Conservation (phyloP, 208 protist species). For the Wallacemonas rigidus region DNA sequence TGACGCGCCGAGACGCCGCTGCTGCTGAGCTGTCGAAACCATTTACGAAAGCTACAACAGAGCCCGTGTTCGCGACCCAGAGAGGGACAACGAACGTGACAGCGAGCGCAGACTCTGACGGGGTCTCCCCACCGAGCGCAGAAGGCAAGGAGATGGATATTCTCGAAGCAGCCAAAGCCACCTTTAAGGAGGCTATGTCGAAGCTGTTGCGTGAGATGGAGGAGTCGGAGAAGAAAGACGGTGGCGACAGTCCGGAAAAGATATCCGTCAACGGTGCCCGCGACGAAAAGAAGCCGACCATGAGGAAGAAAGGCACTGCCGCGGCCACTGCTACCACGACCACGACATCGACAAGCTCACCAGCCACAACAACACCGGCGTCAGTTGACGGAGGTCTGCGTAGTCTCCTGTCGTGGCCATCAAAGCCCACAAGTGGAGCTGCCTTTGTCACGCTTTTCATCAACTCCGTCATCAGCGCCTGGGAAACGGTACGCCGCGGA, state of each 20-base stretch:
- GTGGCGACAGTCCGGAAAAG: constrained; percentile 4
- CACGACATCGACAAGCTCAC: background rate
- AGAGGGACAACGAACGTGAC: background rate
- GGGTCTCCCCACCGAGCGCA: background rate
- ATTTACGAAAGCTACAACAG: constrained; percentile 6
- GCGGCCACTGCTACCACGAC: background rate
- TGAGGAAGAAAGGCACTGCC: background rate
- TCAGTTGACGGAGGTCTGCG: background rate
- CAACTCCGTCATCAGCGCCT: constrained; percentile 41
- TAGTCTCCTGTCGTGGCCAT: background rate
- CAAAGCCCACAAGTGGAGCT: constrained; percentile 12
- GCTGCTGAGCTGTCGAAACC: constrained; percentile 23
- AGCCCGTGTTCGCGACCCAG: background rate
- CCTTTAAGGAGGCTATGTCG: constrained; percentile 20
- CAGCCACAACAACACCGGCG: background rate
- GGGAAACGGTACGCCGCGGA: constrained; percentile 50
- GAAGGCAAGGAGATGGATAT: constrained; percentile 2
- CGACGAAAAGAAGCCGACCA: constrained; percentile 1
- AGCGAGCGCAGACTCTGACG: background rate
- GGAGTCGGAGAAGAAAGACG: background rate
- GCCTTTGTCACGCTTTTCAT: constrained; percentile 32
- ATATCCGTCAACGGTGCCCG: background rate
- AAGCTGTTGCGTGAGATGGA: constrained; percentile 24
- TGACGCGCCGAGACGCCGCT: constrained; percentile 16
- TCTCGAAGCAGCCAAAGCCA: constrained; percentile 12